Evolutionary conservation across 192 early-diverging fungal species (phyloP), one percentile per base, ranked within the genome.

Genomic region (Umbelopsis vinacea): DNA sequence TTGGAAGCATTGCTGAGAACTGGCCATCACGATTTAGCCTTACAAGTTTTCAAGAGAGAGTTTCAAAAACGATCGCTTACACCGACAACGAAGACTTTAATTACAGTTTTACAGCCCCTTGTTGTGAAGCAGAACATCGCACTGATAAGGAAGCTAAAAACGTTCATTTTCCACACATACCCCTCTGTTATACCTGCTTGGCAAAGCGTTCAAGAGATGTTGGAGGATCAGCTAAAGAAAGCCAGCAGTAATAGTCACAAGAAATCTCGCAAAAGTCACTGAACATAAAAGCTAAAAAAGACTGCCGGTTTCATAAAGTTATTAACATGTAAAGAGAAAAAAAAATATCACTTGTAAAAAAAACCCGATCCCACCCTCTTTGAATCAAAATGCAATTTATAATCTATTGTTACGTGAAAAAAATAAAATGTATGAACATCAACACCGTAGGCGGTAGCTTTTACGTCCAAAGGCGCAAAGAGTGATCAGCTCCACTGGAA

Each of bases 401-500:
- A 35, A 37, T 63, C 57, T 63, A 63, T 63, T 37, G 26, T 57
- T 63, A 37, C 43, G 17, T 22, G 40, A 7, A 12, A 43, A 43
- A 43, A 43, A 12, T 26, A 48, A 66, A 46, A 50, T 63, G 33
- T 63, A 63, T 63, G 26, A 29, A 63, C 57, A 37, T 37, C 26
- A n/a, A 57, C 15, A 29, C 5, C 26, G 26, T 33, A 63, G 26
- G 57, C 26, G 26, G 57, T 63, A 26, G 12, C 46, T 38, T 29
- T 80, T 85, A 96, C 37, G 92, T 89, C 88, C 91, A 98, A 55
- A 98, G 85, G 79, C 93, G 92, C 69, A 97, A 87, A n/a, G 87
- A 89, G 72, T 88, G 86, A 77, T 97, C 96, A 35, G 96, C 95
- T 67, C 97, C 97, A 55, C 88, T 92, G 19, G 94, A 94, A 73